Evolutionary conservation across 1,284 basidiomycete genomes (phyloP).

Genomic region (Cyathus olla): DNA sequence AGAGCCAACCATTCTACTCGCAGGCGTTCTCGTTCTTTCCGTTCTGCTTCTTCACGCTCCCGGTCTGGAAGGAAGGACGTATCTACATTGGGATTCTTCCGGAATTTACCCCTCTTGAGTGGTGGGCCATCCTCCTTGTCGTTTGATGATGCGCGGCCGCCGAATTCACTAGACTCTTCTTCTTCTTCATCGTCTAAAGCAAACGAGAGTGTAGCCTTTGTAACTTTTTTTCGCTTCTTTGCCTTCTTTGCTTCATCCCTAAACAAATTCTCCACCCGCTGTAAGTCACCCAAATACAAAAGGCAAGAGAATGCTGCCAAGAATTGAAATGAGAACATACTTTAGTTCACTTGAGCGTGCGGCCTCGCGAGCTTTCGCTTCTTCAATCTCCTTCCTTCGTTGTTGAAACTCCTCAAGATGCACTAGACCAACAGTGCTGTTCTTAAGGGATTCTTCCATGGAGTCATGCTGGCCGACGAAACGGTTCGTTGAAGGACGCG

Average conservation of each 20-base stretch:
- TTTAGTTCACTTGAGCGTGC: constrained; percentile 86
- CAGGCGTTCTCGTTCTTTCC: constrained; percentile 88
- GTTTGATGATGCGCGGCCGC: constrained; percentile 41
- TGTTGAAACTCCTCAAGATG: constrained; percentile 94
- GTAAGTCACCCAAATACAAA: constrained; percentile 64
- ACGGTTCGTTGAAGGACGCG: constrained; percentile 84
- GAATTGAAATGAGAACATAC: constrained; percentile 66
- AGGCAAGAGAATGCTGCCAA: constrained; percentile 13
- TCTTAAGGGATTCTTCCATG: constrained; percentile 94
- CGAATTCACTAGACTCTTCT: constrained; percentile 39
- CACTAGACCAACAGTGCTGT: constrained; percentile 94
- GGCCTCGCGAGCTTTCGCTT: constrained; percentile 91
- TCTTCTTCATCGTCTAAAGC: constrained; percentile 83
- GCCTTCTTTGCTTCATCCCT: constrained; percentile 88
- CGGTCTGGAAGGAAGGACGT: constrained; percentile 99
- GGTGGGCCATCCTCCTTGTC: constrained; percentile 55
- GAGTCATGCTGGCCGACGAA: constrained; percentile 97
- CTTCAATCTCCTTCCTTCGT: constrained; percentile 90
- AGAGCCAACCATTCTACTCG: constrained; percentile 91
- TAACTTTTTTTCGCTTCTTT: constrained; percentile 91
- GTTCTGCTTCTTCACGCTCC: constrained; percentile 93
- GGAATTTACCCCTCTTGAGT: constrained; percentile 81
- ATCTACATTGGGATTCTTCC: constrained; percentile 97
- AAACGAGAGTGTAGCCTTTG: constrained; percentile 90
- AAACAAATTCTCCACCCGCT: constrained; percentile 83